Evolutionary conservation across 2,329 filamentous ascomycete genomes (phyloP).

Genomic region (Phoma sp.): DNA sequence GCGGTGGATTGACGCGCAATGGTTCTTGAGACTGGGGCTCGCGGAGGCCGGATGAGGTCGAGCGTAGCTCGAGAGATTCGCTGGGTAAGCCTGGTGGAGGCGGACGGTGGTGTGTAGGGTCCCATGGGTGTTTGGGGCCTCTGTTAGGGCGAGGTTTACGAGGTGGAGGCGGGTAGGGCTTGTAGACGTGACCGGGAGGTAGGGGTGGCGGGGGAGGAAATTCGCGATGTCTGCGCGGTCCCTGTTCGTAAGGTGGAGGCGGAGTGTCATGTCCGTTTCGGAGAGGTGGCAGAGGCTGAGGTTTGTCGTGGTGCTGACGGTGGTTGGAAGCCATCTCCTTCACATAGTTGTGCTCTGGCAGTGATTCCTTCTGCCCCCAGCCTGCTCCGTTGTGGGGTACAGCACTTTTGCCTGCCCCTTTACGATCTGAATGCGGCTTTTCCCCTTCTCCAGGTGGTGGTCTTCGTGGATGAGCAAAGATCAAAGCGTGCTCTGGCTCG

Average conservation of each 20-base stretch:
- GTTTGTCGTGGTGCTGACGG: not conserved
- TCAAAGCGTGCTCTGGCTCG: slow-evolving; percentile 74
- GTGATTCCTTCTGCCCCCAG: not conserved
- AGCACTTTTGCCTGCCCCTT: not conserved
- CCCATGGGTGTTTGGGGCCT: not conserved
- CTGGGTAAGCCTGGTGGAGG: not conserved
- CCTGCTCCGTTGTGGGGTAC: not conserved
- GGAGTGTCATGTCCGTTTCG: not conserved
- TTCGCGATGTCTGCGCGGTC: not conserved
- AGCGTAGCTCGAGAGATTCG: not conserved
- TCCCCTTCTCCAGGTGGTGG: slow-evolving; percentile 10
- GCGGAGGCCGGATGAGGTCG: not conserved
- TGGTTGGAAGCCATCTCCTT: not conserved
- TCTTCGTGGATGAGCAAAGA: slow-evolving; percentile 59
- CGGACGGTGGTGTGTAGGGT: not conserved
- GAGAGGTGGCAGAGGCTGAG: not conserved
- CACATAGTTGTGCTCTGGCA: not conserved
- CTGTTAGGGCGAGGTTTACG: not conserved
- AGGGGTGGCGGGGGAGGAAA: slow-evolving; percentile 16
- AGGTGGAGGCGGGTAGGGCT: slow-evolving; percentile 18
- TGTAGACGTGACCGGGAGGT: slow-evolving; percentile 10
- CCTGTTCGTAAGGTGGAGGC: slow-evolving; percentile 1
- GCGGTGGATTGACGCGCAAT: not conserved
- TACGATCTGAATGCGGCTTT: not conserved
- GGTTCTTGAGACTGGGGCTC: slow-evolving; percentile 14